Base-by-base conservation (phyloP, 768 basidiomycete genomes). In the Mycena olivaceomarginata region DNA sequence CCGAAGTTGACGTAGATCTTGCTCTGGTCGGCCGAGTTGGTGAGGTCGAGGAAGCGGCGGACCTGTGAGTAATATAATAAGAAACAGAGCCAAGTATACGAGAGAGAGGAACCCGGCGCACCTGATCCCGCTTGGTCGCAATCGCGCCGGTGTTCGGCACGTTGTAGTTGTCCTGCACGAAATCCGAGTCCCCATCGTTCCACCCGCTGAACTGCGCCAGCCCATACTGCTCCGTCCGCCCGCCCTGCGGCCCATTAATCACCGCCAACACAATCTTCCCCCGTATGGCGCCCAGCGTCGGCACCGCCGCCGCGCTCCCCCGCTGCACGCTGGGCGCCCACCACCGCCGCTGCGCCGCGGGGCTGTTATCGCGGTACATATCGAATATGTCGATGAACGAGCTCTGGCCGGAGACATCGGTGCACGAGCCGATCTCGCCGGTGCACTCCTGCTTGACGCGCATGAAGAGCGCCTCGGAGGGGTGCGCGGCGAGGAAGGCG, bases 111-210 rank as follows among this genome's bases (percentile, higher is more conserved):
- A 45, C 69, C 70, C 40, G 31, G 31, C 31, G 31, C 46, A 77
- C 76, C 60, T 78, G 77, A 39, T 78, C 77, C 18, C 77, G 68
- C 68, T 78, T 78, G 10, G 77, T 78, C 25, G 77, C 77, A 40
- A 78, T 78, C 15, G 77, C 73, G 7, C 66, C 66, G 12, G 59
- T 59, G 16, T 78, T 75, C n/a, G 48, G 48, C 4, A 78, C 77
- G 40, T 75, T 72, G 25, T 78, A 78, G 48, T 75, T 75, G 51
- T 78, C 77, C 74, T 78, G 77, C 63, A 78, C 77, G 18, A n/a
- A 78, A 56, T 43, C 7, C 16, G 73, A 74, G 43, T 75, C n/a
- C 16, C 77, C 77, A n/a, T 75, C 73, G 60, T 75, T 74, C 77
- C 77, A 78, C 43, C 73, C 77, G 16, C 25, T 25, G 43, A 78